Base-by-base conservation (phyloP, 345 rosid genomes). In the Tarenaya hassleriana region DNA sequence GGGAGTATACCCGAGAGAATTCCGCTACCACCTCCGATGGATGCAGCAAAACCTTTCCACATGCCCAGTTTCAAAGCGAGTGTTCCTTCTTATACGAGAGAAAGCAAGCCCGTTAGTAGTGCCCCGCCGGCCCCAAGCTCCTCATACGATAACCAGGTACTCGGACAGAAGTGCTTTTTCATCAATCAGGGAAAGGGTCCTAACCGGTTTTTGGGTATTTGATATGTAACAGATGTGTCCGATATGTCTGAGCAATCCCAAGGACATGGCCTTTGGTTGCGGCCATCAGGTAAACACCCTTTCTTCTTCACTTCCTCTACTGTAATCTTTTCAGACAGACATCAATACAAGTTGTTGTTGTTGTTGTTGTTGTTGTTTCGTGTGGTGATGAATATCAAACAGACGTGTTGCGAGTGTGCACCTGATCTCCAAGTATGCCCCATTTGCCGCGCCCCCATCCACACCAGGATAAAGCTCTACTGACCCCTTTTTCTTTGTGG, bases 251-350 rank as follows among this genome's bases (percentile, higher is more conserved):
- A 70, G 60, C 53, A 75, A 80, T 53, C 52, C 62, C 2, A 91
- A 81, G 69, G 72, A 91, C 71, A 82, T 91, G 98, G 98, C 98
- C 14, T 91, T 91, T 42, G 96, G 96, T 47, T 91, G 98, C 27
- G 98, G 98, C 17, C 98, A 91, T 75, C 98, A 91, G 94, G 97
- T 90, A 73, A 54, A 56, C 27, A 16, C 16, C 19, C 13, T 7
- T 14, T 11, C 15, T 8, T 34, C 18, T 31, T 15, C 16, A 41
- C 12, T 20, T 24, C 16, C 19, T 24, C 3, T 43, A 37, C 38
- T 40, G n/a, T 50, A 16, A 35, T 42, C 3, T n/a, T n/a, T n/a
- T n/a, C n/a, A n/a, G n/a, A n/a, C n/a, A n/a, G n/a, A n/a, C n/a
- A n/a, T n/a, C n/a, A n/a, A n/a, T n/a, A n/a, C n/a, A n/a, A n/a